Evolutionary conservation across 2,329 filamentous ascomycete genomes (phyloP), one percentile per base, ranked within the genome.

Genomic region (Dothistroma pini): DNA sequence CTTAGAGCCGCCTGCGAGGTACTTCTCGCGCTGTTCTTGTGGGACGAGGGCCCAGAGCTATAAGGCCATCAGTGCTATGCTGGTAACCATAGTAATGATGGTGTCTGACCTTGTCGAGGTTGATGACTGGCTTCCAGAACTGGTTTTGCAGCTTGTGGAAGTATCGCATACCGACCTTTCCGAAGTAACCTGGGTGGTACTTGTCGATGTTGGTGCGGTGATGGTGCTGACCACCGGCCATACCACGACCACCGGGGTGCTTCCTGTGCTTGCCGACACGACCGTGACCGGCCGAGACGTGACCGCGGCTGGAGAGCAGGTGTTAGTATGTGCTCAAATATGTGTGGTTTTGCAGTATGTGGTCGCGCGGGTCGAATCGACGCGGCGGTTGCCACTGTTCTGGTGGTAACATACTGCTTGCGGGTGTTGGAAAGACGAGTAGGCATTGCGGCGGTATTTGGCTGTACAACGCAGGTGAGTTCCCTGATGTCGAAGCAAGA

Each of bases 181-280:
- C 91, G 83, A 97, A 97, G 90, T 97, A 97, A 91, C 95, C 95
- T 68, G 93, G 92, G 79, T 96, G 91, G 88, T 93, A 92, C 83
- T 93, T 93, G 80, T 91, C 89, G 75, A 92, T 83, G 84, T 96
- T 96, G 77, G 91, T 96, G 72, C 91, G 83, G 88, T 96, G 91
- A 84, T 99, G 95, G 86, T 99, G 95, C 84, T 97, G 91, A 87
- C 93, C 93, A 96, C 95, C 93, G 80, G 95, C 95, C 83, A 90
- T 90, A 88, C 86, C 86, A 78, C 86, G 86, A 84, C 85, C 86
- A 86, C 86, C 86, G 76, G 86, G 86, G 75, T 87, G 84, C 78
- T 99, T 97, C 79, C 95, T 86, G 89, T 97, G 93, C 90, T 97
- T 97, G 81, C 95, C 95, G 79, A 97, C 82, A 87, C 93, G 93